Base-by-base conservation (phyloP, 2,329 filamentous ascomycete genomes). In the Colletotrichum sp. region DNA sequence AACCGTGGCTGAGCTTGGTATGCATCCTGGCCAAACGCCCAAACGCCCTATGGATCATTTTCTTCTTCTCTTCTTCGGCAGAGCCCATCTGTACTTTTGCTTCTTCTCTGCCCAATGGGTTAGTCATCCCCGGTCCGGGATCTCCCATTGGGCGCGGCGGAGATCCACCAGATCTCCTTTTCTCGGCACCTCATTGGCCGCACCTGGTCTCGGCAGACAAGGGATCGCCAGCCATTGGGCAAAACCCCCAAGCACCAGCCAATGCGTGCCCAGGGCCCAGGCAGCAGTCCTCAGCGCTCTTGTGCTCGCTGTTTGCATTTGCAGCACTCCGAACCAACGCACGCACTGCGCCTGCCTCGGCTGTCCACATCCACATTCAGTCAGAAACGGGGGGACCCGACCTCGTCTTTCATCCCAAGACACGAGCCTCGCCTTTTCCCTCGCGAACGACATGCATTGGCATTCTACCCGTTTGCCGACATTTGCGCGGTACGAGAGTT, bases 221-320 rank as follows among this genome's bases (percentile, higher is more conserved):
- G 25, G 25, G 13, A 19, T 19, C 3, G 32, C 34, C 72, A 60
- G 72, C 67, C 34, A 48, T 69, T 60, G 72, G 72, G 8, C 15
- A 22, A 6, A 44, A 11, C 22, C 30, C 30, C 44, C 19, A 30
- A 52, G 39, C 27, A 68, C 30, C 30, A 9, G 12, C 22, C 30
- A 3, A 28, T 32, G 16, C 27, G 48, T 16, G 19, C 13, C 57
- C 25, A 9, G 44, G 67, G n/a, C 48, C 8, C 36, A 74, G 60
- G 67, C 61, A 66, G 27, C 72, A 71, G 72, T 71, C 71, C 71
- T 74, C 48, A 57, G 22, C 59, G 32, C 39, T 55, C 28, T 48
- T 32, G 44, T n/a, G 30, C n/a, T 16, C 36, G 25, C 34, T 36
- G 25, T 65, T 44, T 65, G 60, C 32, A 48, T 12, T 6, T 25